Evolutionary conservation across 305 asterid species (phyloP), one percentile per base, ranked within the genome.

Genomic region (Fraxinus velutina): DNA sequence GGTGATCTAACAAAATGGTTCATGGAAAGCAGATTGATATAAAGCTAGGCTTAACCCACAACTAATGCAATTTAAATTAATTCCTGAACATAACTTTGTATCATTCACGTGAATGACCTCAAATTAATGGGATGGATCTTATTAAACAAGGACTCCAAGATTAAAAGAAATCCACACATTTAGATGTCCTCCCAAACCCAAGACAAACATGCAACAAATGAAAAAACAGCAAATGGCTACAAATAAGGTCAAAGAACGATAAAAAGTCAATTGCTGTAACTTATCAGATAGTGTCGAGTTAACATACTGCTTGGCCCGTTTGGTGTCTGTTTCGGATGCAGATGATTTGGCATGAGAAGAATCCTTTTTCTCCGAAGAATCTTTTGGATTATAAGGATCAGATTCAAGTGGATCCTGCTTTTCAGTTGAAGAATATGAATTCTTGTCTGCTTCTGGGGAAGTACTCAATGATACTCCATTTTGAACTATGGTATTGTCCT

Each of bases 271-370:
- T 34, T 21, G 37, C 19, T n/a, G 75, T 13, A 24, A 60, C 68
- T 24, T 34, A 81, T 75, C 76, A 33, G 78, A 79, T 52, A 83
- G 76, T 76, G 68, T 78, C 52, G 33, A 83, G 83, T 84, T 80
- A 74, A 89, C 98, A 73, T 93, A 96, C 99, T 96, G 99, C 87
- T 96, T 96, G 64, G 98, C 97, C 37, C 94, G 93, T 83, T 93
- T 93, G 64, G 95, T 88, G 90, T 96, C 98, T 22, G 98, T 85
- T 80, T 96, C 98, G 71, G 91, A 88, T 75, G 90, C 82, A 60
- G 86, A 83, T 88, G 85, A 81, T 81, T 89, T 91, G 86, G 86
- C 79, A 75, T 87, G 90, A 84, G 90, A 86, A 81, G 88, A 24
- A 52, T 91, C 96, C 74, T 84, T 92, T 86, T 90, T 92, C 82